A percentile compares a stretch with the other conserved stretches of the same genome.
Conservation (phyloP, 2,329 filamentous ascomycete species). For the Westerdykella sp. region DNA sequence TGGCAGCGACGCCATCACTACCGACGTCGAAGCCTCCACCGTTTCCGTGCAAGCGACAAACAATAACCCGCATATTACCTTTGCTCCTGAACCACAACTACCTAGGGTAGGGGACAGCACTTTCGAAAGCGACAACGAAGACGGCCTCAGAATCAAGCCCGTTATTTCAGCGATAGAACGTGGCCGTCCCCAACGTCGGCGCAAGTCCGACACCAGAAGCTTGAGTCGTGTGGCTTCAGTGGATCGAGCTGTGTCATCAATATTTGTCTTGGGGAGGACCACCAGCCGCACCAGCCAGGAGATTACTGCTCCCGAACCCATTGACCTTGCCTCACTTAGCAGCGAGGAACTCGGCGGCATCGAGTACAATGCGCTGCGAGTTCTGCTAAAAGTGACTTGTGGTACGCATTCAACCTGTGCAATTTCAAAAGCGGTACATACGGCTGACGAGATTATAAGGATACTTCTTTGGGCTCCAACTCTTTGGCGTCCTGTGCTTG, state of each 20-base stretch:
- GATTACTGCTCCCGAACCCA: not conserved
- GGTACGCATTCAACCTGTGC: conserved; percentile 18
- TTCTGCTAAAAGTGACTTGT: conserved; percentile 44
- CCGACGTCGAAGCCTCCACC: not conserved
- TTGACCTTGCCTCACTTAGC: conserved; percentile 37
- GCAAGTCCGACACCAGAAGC: conserved; percentile 6
- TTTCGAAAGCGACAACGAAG: too few species aligned
- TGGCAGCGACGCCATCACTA: not conserved
- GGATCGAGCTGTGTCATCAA: conserved; percentile 36
- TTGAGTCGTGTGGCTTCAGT: conserved; percentile 33
- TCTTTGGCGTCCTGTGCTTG: conserved; percentile 46
- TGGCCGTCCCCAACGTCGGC: conserved; percentile 2
- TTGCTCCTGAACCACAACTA: not conserved
- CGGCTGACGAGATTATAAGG: conserved; percentile 10
- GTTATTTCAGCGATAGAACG: too few species aligned
- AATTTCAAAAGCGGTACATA: not conserved
- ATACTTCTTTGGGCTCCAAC: conserved; percentile 44
- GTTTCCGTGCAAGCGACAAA: not conserved
- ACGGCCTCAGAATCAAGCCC: too few species aligned
- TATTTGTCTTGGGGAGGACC: conserved; percentile 37
- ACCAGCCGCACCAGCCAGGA: conserved; percentile 2
- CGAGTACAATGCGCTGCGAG: conserved; percentile 47
- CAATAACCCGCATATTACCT: not conserved
- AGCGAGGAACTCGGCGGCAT: conserved; percentile 47
- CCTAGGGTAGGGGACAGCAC: too few species aligned